Evolutionary conservation across 1,284 basidiomycete genomes (phyloP).

Genomic region (Entoloma clypeatum): DNA sequence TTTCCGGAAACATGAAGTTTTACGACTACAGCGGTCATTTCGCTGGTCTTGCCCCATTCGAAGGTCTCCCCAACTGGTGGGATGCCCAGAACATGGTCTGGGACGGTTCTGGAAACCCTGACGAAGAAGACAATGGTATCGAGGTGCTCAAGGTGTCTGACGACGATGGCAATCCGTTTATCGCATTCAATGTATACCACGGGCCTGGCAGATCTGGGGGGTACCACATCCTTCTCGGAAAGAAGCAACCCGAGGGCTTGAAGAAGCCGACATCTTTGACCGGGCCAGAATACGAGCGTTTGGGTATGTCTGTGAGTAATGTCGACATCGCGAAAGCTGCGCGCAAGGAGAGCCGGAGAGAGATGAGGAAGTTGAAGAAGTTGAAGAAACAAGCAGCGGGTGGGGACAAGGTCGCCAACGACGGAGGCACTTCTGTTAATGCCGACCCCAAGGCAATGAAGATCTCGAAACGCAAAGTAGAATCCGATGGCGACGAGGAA

Average conservation of each 20-base stretch:
- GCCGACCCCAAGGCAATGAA: background rate
- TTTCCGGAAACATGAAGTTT: background rate
- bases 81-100: background rate
- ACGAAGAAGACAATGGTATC: background rate
- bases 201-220: background rate
- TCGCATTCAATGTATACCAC: background rate
- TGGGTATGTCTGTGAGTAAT: background rate
- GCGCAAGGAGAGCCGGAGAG: background rate
- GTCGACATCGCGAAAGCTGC: background rate
- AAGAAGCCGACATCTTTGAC: background rate
- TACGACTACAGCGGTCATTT: background rate
- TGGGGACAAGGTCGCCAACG: background rate
- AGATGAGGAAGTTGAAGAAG: background rate
- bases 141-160: background rate
- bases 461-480: background rate
- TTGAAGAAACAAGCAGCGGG: background rate
- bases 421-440: background rate
- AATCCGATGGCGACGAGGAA: background rate
- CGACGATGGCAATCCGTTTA: constrained; percentile 1
- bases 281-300: background rate
- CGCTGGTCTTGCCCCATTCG: background rate
- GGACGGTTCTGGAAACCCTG: background rate
- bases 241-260: background rate
- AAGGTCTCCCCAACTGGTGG: background rate
- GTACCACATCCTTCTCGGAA: background rate